Conservation (phyloP, 31 red algal genomes). For the Odonthalia washingtoniensis region DNA sequence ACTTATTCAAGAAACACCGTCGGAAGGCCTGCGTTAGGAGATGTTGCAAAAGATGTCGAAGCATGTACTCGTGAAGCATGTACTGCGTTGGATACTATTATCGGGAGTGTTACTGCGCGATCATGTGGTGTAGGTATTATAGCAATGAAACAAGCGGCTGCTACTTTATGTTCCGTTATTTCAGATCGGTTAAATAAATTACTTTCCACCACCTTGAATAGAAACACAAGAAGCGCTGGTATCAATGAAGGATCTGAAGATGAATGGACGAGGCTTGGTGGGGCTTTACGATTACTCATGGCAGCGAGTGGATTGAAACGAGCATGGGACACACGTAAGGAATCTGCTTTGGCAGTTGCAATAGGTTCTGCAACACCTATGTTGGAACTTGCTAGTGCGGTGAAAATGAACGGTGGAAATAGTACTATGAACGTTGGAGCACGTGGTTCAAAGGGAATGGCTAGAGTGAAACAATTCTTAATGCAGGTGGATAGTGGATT, state of each 20-base stretch:
- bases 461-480: slow-evolving; percentile 59
- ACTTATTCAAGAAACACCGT: neutral
- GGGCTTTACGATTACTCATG: slow-evolving; percentile 55
- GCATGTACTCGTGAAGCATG: slow-evolving; percentile 23
- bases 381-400: slow-evolving; percentile 50
- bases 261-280: slow-evolving; percentile 55
- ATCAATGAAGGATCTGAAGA: too few relatives aligned
- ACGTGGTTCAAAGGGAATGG: neutral
- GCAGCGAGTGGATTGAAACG: slow-evolving; percentile 53
- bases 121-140: slow-evolving; percentile 57
- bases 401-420: neutral
- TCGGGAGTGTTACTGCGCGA: slow-evolving; percentile 28
- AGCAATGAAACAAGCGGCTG: slow-evolving; percentile 57
- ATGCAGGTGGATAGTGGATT: slow-evolving; percentile 27
- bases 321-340: slow-evolving; percentile 67
- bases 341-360: slow-evolving; percentile 56
- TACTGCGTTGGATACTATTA: slow-evolving; percentile 34
- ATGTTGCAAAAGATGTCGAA: slow-evolving; percentile 63
- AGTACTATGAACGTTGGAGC: neutral
- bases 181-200: slow-evolving; percentile 39
- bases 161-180: slow-evolving; percentile 39
- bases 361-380: slow-evolving; percentile 62
- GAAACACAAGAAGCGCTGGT: neutral
- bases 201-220: neutral
- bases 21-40: slow-evolving; percentile 19